Evolutionary conservation across 371 early-diverging fungal species (phyloP), one percentile per base, ranked within the genome.

Genomic region (Apophysomyces sp.): DNA sequence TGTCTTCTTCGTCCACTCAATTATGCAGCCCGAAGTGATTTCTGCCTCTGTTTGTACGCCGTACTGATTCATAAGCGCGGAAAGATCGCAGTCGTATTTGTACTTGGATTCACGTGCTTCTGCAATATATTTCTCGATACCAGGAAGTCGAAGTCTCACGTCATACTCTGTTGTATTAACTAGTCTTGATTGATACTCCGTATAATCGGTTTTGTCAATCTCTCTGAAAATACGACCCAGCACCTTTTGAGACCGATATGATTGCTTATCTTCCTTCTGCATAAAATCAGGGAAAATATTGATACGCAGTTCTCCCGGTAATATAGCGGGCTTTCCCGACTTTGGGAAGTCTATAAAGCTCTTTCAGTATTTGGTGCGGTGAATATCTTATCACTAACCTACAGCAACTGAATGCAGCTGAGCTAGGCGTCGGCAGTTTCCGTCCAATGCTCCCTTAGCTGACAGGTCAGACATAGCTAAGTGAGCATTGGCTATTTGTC

Each of bases 401-500:
- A 86, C 90, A 60, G 90, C 91, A 3, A 87, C 85, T 0, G 89
- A 86, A 18, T 77, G 75, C 5, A 86, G 84, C 29, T 82, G 62
- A 11, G 89, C 87, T 7, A 91, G 67, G 13, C 55, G 55, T 3
- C 86, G 13, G 51, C 88, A 82, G 16, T 71, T 63, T 2, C 37
- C 57, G 57, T 72, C 36, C 16, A 41, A 44, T 0, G 82, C 84
- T 13, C 85, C 85, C 1, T 62, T 29, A 2, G 28, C 53, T 9
- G 53, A 36, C 2, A 26, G 16, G 65, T 93, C 93, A 2, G 90
- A 83, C 13, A 65, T 53, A 0, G 81, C 87, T 52, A 86, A 49
- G 60, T 88, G 86, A 2, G 88, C 81, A 60, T 83, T 79, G 26
- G 86, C 85, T 21, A 91, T 91, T 5, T 49, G 44, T 13, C 91